These are phyloP conservation scores for Aschersonia sp. DNA, from an alignment of 2,329 filamentous ascomycete species.

Conservation along the genomic window DNA sequence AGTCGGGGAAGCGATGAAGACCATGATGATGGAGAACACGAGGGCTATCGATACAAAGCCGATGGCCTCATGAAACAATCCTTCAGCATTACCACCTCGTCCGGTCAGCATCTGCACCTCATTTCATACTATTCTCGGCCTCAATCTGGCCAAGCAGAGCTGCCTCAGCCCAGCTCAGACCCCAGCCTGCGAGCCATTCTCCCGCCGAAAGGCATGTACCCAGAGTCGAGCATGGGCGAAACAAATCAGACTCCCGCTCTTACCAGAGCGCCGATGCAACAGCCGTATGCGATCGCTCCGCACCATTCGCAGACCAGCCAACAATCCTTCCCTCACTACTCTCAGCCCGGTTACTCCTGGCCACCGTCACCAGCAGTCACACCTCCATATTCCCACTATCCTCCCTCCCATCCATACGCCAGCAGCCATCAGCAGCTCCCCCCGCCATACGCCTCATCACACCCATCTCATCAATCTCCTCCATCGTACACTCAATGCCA, in stretches of 20 bases:
- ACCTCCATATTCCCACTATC: constrained; percentile 38
- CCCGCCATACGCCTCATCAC: too few species aligned
- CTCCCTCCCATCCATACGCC: constrained; percentile 21
- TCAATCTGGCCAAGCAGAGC: constrained; percentile 53
- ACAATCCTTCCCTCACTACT: constrained; percentile 22
- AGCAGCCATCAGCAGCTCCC: too few species aligned
- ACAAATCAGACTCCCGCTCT: constrained; percentile 66
- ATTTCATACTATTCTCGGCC: constrained; percentile 93
- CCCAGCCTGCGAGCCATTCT: constrained; percentile 66
- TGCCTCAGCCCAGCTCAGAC: constrained; percentile 73
- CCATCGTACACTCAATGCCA: too few species aligned
- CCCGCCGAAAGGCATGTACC: constrained; percentile 89
- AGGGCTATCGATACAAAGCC: constrained; percentile 87
- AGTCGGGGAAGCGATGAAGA: constrained; percentile 72
- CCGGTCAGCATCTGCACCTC: constrained; percentile 78
- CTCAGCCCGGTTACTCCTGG: constrained; percentile 33
- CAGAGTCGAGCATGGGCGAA: constrained; percentile 86
- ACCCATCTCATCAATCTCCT: too few species aligned
- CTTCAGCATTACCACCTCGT: constrained; percentile 93
- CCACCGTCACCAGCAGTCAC: constrained; percentile 41
- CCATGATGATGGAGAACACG: constrained; percentile 69
- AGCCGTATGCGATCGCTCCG: constrained; percentile 21
- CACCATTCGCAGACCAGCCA: constrained; percentile 9
- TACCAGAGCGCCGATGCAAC: constrained; percentile 56
- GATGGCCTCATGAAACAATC: constrained; percentile 99